Conservation (phyloP, 1,284 basidiomycete genomes). For the Ustilago esculenta region DNA sequence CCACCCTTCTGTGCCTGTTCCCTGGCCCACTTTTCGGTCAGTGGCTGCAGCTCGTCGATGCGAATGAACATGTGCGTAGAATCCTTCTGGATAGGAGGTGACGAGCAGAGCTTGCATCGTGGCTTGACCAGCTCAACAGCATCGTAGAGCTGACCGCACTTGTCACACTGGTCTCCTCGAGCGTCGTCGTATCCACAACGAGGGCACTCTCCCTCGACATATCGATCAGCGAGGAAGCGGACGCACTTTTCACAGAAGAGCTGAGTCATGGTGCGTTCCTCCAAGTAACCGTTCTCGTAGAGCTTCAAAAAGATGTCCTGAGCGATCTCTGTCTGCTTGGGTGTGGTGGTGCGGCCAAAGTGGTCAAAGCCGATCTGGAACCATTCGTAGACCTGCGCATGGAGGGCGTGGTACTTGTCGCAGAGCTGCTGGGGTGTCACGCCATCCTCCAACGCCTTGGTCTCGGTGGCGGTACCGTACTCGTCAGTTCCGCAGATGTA, state of each 20-base stretch:
- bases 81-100: constrained; percentile 72
- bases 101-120: constrained; percentile 87
- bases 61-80: constrained; percentile 96
- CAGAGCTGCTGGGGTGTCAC: constrained; percentile 86
- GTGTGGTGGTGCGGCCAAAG: constrained; percentile 94
- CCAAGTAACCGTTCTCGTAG: constrained; percentile 62
- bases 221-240: constrained; percentile 66
- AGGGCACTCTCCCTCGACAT: constrained; percentile 66
- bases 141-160: constrained; percentile 85
- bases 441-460: constrained; percentile 92
- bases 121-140: constrained; percentile 94
- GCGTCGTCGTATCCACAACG: constrained; percentile 74
- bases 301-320: constrained; percentile 66
- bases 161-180: constrained; percentile 97
- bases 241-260: constrained; percentile 61
- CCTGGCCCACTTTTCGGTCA: constrained; percentile 88
- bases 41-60: constrained; percentile 83
- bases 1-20: constrained; percentile 80
- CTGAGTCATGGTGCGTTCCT: constrained; percentile 64
- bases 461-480: constrained; percentile 98
- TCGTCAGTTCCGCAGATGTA: constrained; percentile 98
- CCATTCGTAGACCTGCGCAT: constrained; percentile 94
- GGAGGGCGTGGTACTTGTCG: constrained; percentile 90
- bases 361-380: constrained; percentile 92
- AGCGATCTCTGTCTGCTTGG: constrained; percentile 79